Conservation (phyloP, 139 green algal genomes). For the Pleodorina starrii region DNA sequence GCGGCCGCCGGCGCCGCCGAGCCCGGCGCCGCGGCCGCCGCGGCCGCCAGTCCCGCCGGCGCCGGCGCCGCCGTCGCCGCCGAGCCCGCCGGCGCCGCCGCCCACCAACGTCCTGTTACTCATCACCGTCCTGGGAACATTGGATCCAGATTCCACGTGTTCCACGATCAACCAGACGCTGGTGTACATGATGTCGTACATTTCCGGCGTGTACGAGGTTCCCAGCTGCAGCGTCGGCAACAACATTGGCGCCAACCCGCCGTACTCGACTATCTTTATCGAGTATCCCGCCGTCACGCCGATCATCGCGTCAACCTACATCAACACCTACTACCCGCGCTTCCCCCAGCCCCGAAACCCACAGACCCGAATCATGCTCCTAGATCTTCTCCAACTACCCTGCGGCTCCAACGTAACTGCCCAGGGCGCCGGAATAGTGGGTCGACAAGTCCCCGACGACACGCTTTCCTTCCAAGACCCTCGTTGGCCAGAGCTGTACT, state of each 20-base stretch:
- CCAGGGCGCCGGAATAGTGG: neutral
- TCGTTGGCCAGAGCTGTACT: slow-evolving; percentile 13
- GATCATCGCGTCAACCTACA: neutral
- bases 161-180: neutral
- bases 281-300: too few species aligned
- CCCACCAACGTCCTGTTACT: neutral
- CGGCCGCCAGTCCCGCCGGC: neutral
- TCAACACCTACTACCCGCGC: slow-evolving; percentile 37
- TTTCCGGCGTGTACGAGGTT: neutral
- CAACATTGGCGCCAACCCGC: neutral
- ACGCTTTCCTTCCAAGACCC: too few species aligned
- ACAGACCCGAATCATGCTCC: too few species aligned
- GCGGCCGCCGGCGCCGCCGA: neutral
- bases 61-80: neutral
- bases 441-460: neutral
- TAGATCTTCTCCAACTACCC: neutral
- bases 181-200: neutral
- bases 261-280: too few species aligned
- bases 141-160: neutral
- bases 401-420: neutral
- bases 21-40: neutral
- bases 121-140: neutral
- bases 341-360: slow-evolving; percentile 3
- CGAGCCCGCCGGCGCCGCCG: neutral
- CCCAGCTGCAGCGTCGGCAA: neutral